phyloP scores from a whole-genome alignment of 257 asterid genomes.

The Solanum pimpinellifolium region DNA sequence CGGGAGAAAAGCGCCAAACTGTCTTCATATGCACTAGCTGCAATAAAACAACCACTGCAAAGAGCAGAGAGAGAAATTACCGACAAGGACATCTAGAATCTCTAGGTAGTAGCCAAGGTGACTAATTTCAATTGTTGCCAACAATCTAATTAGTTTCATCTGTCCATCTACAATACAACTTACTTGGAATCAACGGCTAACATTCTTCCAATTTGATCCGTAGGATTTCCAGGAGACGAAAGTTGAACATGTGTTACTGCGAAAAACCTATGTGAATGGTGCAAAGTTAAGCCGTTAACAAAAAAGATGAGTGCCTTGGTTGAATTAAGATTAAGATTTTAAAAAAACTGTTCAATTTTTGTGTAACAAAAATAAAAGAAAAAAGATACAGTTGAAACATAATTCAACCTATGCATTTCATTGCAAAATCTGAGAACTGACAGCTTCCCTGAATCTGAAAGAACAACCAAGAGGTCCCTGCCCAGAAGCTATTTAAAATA shows the following conservation, averaged over 20 bases:
- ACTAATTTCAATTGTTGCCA: slow-evolving; percentile 7
- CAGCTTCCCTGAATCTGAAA: slow-evolving; percentile 97
- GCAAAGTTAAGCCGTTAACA: slow-evolving; percentile 1
- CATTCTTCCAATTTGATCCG: slow-evolving; percentile 87
- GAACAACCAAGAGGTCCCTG: slow-evolving; percentile 62
- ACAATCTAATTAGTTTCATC: neutral
- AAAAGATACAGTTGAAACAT: neutral
- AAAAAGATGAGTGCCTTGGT: neutral
- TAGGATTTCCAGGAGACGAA: slow-evolving; percentile 67
- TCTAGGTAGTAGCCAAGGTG: slow-evolving; percentile 18
- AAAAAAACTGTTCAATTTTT: neutral
- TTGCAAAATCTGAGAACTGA: slow-evolving; percentile 77
- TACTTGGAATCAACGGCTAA: slow-evolving; percentile 82
- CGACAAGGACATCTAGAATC: slow-evolving; percentile 27
- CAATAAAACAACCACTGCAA: slow-evolving; percentile 86
- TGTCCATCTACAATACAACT: slow-evolving; percentile 16
- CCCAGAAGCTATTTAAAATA: slow-evolving; percentile 43
- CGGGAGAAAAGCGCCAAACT: slow-evolving; percentile 71
- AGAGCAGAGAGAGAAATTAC: slow-evolving; percentile 33
- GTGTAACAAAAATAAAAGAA: neutral
- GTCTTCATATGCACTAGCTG: slow-evolving; percentile 89
- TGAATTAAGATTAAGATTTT: neutral
- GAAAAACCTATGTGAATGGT: slow-evolving; percentile 42
- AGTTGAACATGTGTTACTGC: slow-evolving; percentile 64
- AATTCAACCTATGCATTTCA: slow-evolving; percentile 81